phyloP scores from a whole-genome alignment of 2,329 filamentous ascomycete species.

The Colletotrichum limetticola region DNA sequence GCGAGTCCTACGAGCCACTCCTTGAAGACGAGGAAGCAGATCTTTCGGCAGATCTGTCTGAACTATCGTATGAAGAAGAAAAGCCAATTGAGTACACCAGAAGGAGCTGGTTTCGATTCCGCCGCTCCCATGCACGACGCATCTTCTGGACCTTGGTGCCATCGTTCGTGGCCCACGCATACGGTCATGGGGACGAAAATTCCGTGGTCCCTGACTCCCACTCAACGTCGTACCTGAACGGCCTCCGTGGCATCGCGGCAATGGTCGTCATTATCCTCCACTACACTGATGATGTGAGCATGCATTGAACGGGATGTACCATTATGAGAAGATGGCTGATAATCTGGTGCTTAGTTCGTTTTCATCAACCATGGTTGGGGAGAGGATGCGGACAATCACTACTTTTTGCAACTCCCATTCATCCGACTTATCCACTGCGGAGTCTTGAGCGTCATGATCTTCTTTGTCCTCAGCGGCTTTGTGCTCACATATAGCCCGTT shows the following conservation, averaged over 20 bases:
- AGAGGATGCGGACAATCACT: slow-evolving; percentile 4
- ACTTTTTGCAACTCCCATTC: slow-evolving; percentile 39
- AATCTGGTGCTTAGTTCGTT: neutral
- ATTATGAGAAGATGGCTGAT: slow-evolving; percentile 46
- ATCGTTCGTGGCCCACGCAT: slow-evolving; percentile 4
- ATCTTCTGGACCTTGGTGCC: neutral
- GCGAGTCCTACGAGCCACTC: neutral
- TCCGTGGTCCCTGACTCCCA: neutral
- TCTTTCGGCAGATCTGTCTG: neutral
- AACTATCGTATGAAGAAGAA: neutral
- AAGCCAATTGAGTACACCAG: neutral
- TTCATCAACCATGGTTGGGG: slow-evolving; percentile 15
- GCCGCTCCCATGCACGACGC: neutral
- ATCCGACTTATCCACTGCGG: slow-evolving; percentile 43
- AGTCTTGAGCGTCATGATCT: slow-evolving; percentile 45
- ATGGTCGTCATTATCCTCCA: slow-evolving; percentile 67
- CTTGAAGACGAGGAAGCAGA: neutral
- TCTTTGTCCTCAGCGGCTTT: slow-evolving; percentile 51
- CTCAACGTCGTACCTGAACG: slow-evolving; percentile 65
- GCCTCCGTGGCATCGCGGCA: slow-evolving; percentile 65
- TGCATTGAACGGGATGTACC: too few species aligned
- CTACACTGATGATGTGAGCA: slow-evolving; percentile 43
- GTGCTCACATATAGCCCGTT: slow-evolving; percentile 46
- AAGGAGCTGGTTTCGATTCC: neutral
- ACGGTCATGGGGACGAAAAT: neutral